A percentile compares a stretch with the other conserved stretches of the same genome.
These are phyloP conservation scores for Boletellus ananas DNA, from an alignment of 768 basidiomycete species.

Conservation along the genomic window DNA sequence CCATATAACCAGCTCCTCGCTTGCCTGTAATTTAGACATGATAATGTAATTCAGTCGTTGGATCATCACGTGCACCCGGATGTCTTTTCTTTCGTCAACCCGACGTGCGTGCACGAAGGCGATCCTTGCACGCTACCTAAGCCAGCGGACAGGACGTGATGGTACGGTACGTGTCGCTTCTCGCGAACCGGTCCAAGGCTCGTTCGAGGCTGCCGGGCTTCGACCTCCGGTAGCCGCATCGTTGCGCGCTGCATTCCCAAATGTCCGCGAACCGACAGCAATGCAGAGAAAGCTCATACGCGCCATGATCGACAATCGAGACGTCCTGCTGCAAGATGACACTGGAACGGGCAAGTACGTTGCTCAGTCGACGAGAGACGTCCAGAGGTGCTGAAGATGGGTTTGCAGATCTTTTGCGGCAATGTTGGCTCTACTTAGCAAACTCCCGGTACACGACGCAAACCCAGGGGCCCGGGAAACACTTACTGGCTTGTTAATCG, in stretches of 20 bases:
- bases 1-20: background rate
- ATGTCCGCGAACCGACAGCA: conserved; percentile 52
- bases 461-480: conserved; percentile 22
- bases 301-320: conserved; percentile 51
- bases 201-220: conserved; percentile 55
- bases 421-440: conserved; percentile 61
- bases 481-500: conserved; percentile 58
- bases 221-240: conserved; percentile 45
- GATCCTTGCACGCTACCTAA: conserved; percentile 24
- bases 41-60: background rate
- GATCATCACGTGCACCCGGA: conserved; percentile 21
- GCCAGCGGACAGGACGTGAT: conserved; percentile 17
- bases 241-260: conserved; percentile 58
- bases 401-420: conserved; percentile 64
- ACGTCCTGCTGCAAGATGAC: conserved; percentile 62
- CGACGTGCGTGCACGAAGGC: conserved; percentile 22
- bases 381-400: conserved; percentile 2
- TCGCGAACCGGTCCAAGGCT: conserved; percentile 3
- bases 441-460: conserved; percentile 35
- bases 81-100: conserved; percentile 20
- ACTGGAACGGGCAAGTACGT: conserved; percentile 82
- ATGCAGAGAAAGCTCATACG: conserved; percentile 61
- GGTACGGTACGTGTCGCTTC: background rate
- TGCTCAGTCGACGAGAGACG: background rate
- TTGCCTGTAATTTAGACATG: conserved; percentile 7